Percentiles rank a stretch among this genome's conserved stretches.
These are phyloP conservation scores for Phyllosticta citribraziliensis DNA, from an alignment of 2,329 filamentous ascomycete genomes.

Conservation along the genomic window DNA sequence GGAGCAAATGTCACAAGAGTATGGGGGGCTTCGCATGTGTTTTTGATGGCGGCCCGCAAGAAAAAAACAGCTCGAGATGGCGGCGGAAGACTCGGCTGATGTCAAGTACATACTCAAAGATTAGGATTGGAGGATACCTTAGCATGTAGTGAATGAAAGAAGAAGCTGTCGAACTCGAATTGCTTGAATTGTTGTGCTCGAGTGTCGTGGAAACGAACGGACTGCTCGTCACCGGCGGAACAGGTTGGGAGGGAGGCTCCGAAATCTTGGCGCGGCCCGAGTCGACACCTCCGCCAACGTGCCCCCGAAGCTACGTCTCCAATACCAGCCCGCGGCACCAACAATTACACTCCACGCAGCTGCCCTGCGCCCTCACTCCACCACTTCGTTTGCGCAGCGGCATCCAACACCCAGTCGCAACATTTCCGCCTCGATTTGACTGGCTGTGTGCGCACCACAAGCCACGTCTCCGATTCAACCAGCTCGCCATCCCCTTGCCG, in stretches of 20 bases:
- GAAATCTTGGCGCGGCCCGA: not conserved
- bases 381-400: slow-evolving; percentile 1
- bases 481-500: slow-evolving; percentile 19
- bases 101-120: not conserved
- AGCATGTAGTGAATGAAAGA: not conserved
- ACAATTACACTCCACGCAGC: slow-evolving; percentile 4
- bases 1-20: not conserved
- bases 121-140: not conserved
- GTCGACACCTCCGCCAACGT: not conserved
- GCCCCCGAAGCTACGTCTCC: not conserved
- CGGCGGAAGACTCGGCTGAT: not conserved
- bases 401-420: not conserved
- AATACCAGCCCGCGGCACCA: not conserved
- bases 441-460: slow-evolving; percentile 22
- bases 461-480: slow-evolving; percentile 27
- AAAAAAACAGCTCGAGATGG: not conserved
- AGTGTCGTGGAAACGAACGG: not conserved
- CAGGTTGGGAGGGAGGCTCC: not conserved
- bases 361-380: not conserved
- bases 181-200: not conserved
- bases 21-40: not conserved
- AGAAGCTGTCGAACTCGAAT: not conserved
- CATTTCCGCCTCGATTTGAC: slow-evolving; percentile 14
- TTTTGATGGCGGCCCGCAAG: not conserved
- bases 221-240: not conserved